A percentile compares a stretch with the other conserved stretches of the same genome.
phyloP scores from a whole-genome alignment of 1,284 basidiomycete genomes.

The Malassezia yamatoensis region DNA sequence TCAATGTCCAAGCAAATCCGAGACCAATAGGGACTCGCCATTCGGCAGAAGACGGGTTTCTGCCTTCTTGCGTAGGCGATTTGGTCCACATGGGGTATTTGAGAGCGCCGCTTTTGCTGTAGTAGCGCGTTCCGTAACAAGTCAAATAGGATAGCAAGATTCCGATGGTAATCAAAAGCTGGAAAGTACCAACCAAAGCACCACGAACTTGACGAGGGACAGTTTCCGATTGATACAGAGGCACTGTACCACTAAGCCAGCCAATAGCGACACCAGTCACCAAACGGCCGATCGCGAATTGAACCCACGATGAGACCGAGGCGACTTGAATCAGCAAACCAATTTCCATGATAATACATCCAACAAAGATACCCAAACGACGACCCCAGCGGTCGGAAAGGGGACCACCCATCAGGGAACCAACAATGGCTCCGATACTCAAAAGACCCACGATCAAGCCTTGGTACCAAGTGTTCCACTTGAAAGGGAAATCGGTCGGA shows the following conservation, averaged over 20 bases:
- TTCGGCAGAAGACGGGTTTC: constrained; percentile 47
- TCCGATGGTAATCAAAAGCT: constrained; percentile 52
- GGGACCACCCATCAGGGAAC: constrained; percentile 38
- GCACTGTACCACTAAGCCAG: constrained; percentile 60
- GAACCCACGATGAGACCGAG: constrained; percentile 43
- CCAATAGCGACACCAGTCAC: constrained; percentile 52
- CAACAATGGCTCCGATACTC: constrained; percentile 48
- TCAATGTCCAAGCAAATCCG: constrained; percentile 60
- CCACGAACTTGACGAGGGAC: constrained; percentile 68
- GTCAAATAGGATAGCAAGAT: constrained; percentile 62
- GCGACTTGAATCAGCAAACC: constrained; percentile 58
- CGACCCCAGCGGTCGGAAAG: constrained; percentile 61
- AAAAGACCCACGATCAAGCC: constrained; percentile 62
- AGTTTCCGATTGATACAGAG: constrained; percentile 64
- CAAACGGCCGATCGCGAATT: constrained; percentile 58
- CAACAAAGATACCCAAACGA: constrained; percentile 60
- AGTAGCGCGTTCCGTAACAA: constrained; percentile 38
- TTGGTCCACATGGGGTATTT: neutral
- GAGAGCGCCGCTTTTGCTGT: constrained; percentile 5
- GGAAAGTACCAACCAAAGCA: constrained; percentile 60
- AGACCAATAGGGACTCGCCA: constrained; percentile 64
- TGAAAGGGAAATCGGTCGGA: constrained; percentile 12
- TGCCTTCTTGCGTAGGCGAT: neutral
- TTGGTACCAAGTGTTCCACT: constrained; percentile 42
- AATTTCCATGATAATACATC: constrained; percentile 59